Percentiles rank a stretch among this genome's conserved stretches.
Evolutionary conservation across 2,329 filamentous ascomycete genomes (phyloP).

Genomic region (Alternaria arbusti): DNA sequence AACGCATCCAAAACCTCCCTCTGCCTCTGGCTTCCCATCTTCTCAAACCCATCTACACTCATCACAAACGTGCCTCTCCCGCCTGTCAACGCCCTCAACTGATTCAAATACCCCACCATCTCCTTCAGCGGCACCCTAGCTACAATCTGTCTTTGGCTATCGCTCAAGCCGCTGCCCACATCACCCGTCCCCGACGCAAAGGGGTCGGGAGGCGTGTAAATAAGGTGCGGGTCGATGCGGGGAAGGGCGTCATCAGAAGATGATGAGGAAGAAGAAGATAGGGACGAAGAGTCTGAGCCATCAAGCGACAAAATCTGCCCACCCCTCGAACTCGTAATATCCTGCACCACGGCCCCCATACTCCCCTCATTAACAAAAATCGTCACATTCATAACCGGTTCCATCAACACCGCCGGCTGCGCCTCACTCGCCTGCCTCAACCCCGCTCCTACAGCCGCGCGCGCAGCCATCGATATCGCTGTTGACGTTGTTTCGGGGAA

Average conservation of each 20-base stretch:
- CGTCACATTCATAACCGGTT: conserved; percentile 90
- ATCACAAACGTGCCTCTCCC: conserved; percentile 81
- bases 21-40: conserved; percentile 66
- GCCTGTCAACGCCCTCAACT: conserved; percentile 85
- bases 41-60: conserved; percentile 74
- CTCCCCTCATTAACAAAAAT: conserved; percentile 85
- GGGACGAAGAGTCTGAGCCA: conserved; percentile 17
- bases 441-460: conserved; percentile 56
- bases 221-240: conserved; percentile 71
- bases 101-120: conserved; percentile 93
- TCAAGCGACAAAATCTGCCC: conserved; percentile 76
- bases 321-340: conserved; percentile 75
- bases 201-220: conserved; percentile 89
- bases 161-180: conserved; percentile 20
- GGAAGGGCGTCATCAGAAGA: conserved; percentile 40
- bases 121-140: conserved; percentile 93
- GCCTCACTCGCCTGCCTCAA: too few species aligned
- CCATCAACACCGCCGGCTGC: conserved; percentile 71
- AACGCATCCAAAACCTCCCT: conserved; percentile 58
- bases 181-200: conserved; percentile 60
- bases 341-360: conserved; percentile 82
- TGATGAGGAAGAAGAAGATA: conserved; percentile 11
- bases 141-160: conserved; percentile 66
- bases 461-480: conserved; percentile 71
- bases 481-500: conserved; percentile 72